phyloP scores from a whole-genome alignment of 352 stramenopile genomes.

The Pythium aquatile region DNA sequence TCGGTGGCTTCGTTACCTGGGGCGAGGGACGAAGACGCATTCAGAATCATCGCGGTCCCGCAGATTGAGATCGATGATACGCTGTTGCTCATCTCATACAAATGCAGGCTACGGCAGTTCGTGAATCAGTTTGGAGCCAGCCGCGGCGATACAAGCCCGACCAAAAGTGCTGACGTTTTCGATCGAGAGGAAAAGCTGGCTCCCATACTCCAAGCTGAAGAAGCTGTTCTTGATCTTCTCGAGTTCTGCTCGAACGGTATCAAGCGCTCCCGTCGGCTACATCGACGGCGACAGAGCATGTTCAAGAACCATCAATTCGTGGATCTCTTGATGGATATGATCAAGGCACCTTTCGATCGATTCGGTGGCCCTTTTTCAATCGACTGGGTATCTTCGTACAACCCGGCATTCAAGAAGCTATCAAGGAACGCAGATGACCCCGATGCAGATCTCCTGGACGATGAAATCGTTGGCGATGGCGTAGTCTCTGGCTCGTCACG shows the following conservation, averaged over 20 bases:
- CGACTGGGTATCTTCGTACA: constrained; percentile 54
- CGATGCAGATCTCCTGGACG: constrained; percentile 9
- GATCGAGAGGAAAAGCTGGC: constrained; percentile 35
- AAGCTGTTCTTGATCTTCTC: constrained; percentile 47
- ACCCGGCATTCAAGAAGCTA: constrained; percentile 38
- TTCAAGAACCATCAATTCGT: constrained; percentile 64
- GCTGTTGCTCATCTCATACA: constrained; percentile 62
- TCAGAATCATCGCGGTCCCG: constrained; percentile 52
- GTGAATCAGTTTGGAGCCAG: constrained; percentile 34
- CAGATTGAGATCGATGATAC: constrained; percentile 55
- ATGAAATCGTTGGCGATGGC: neutral
- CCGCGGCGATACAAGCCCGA: neutral
- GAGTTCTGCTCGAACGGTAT: constrained; percentile 40
- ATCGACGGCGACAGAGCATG: constrained; percentile 45
- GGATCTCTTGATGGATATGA: constrained; percentile 58
- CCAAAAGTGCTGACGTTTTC: constrained; percentile 17
- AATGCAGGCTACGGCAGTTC: constrained; percentile 39
- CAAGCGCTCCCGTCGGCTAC: constrained; percentile 25
- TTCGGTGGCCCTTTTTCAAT: constrained; percentile 65
- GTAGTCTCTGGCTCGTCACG: neutral
- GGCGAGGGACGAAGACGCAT: constrained; percentile 66
- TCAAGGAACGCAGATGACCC: constrained; percentile 11
- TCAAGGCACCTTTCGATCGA: constrained; percentile 56
- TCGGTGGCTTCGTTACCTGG: constrained; percentile 46
- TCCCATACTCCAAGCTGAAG: constrained; percentile 39